Conservation (phyloP, 2,329 filamentous ascomycete species). For the Claviceps sp. region DNA sequence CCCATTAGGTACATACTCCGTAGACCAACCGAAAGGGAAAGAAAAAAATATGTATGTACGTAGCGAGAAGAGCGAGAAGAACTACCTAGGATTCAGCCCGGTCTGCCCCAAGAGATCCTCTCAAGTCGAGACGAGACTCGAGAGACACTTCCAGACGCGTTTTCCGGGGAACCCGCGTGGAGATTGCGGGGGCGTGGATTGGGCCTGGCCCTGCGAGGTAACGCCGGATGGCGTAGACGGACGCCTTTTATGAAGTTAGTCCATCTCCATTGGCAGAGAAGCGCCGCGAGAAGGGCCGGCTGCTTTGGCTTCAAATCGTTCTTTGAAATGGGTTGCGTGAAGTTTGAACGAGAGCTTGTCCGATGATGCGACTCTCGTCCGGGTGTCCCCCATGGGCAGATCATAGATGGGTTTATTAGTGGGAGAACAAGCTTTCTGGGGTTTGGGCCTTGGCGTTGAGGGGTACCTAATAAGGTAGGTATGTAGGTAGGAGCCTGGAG, state of each 20-base stretch:
- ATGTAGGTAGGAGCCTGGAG: too few relatives aligned
- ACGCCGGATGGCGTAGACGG: conserved; percentile 13
- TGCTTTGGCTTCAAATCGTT: neutral
- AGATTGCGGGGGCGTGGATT: conserved; percentile 6
- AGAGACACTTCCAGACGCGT: conserved; percentile 6
- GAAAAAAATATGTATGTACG: neutral
- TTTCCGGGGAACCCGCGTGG: conserved; percentile 18
- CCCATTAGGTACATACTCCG: too few relatives aligned
- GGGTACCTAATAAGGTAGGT: too few relatives aligned
- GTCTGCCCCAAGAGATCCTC: neutral
- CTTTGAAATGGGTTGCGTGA: neutral
- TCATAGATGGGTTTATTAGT: too few relatives aligned
- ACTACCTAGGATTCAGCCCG: neutral
- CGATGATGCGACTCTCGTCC: too few relatives aligned
- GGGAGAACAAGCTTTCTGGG: too few relatives aligned
- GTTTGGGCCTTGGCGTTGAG: too few relatives aligned
- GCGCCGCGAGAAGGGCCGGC: conserved; percentile 23
- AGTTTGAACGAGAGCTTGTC: neutral
- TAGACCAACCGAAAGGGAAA: neutral
- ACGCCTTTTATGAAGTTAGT: neutral
- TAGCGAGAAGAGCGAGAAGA: neutral
- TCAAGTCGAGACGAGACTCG: neutral
- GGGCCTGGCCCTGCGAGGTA: conserved; percentile 18
- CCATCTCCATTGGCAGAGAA: conserved; percentile 14
- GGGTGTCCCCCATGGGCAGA: too few relatives aligned